phyloP scores from a whole-genome alignment of 208 protist genomes.

The Herpetomonas tarakana region DNA sequence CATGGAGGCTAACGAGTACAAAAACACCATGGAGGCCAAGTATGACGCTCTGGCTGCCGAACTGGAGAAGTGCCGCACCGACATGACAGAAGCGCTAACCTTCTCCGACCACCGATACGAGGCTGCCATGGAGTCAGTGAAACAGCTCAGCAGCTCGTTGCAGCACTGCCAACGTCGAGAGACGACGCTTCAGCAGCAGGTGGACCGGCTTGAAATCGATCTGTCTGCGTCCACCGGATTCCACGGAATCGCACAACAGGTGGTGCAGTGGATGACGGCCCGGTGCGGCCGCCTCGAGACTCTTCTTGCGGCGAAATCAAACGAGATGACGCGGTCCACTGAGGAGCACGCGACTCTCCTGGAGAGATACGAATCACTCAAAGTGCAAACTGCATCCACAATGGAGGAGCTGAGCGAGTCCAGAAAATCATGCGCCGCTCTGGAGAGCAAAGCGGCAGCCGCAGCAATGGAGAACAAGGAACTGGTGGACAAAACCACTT shows the following conservation, averaged over 20 bases:
- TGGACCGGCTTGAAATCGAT: constrained; percentile 2
- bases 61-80: constrained; percentile 7
- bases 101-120: constrained; percentile 24
- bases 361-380: background rate
- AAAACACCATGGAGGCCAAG: constrained; percentile 10
- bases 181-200: background rate
- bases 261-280: background rate
- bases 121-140: constrained; percentile 16
- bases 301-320: too few relatives aligned
- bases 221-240: background rate
- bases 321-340: background rate
- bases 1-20: constrained; percentile 51
- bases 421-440: constrained; percentile 9
- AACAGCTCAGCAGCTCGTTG: constrained; percentile 29
- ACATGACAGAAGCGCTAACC: constrained; percentile 11
- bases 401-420: constrained; percentile 17
- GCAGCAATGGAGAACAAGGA: constrained; percentile 9
- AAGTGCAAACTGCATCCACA: background rate
- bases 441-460: constrained; percentile 20
- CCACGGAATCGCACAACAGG: background rate
- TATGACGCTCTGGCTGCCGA: constrained; percentile 12
- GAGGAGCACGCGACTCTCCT: background rate
- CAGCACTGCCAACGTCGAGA: constrained; percentile 11
- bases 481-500: constrained; percentile 1
- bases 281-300: background rate